Evolutionary conservation across 2,329 filamentous ascomycete genomes (phyloP).

Genomic region (Aspergillus fischeri): DNA sequence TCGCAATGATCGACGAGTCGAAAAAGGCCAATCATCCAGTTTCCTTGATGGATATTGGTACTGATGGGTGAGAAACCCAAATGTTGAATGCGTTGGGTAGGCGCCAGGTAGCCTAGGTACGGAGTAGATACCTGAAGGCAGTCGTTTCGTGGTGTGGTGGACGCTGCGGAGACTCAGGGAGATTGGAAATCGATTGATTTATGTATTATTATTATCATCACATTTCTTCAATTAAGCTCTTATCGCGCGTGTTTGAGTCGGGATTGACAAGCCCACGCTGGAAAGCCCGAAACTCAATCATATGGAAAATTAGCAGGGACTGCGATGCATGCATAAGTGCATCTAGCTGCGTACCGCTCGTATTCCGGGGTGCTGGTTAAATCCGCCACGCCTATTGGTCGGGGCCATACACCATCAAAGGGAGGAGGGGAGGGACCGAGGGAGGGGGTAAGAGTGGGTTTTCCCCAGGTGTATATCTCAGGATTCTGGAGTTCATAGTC

Average conservation of each 20-base stretch:
- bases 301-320: background rate
- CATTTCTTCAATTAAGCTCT: slow-evolving; percentile 12
- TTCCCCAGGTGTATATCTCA: background rate
- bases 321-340: background rate
- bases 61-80: background rate
- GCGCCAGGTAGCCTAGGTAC: background rate
- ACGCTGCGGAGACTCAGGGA: background rate
- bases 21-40: background rate
- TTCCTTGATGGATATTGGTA: background rate
- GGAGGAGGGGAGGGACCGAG: background rate
- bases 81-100: background rate
- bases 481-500: background rate
- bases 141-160: too few relatives aligned
- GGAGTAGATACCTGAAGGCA: background rate
- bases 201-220: slow-evolving; percentile 20
- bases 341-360: background rate
- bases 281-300: background rate
- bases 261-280: slow-evolving; percentile 2
- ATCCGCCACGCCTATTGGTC: slow-evolving; percentile 14
- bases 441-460: slow-evolving; percentile 1
- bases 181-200: slow-evolving; percentile 14
- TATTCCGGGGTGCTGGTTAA: slow-evolving; percentile 10
- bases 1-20: background rate
- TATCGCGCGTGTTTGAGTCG: slow-evolving; percentile 7
- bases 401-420: slow-evolving; percentile 6